A percentile compares a stretch with the other conserved stretches of the same genome.
Conservation (phyloP, 164 flowering plant species). For the Tetrastigma voinierianum region DNA sequence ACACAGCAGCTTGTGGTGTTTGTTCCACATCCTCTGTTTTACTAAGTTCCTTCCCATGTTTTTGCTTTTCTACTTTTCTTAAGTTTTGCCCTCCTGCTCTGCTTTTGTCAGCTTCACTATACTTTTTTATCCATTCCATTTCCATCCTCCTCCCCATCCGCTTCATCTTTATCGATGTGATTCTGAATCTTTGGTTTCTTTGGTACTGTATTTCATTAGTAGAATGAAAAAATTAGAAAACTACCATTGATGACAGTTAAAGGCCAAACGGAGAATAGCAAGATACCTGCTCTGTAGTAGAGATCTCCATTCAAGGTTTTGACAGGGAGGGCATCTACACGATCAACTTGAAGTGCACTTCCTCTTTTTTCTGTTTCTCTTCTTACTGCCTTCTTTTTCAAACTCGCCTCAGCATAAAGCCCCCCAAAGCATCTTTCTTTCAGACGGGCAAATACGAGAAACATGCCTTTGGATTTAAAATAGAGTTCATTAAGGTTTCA, state of each 20-base stretch:
- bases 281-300: constrained; percentile 55
- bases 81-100: constrained; percentile 71
- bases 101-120: constrained; percentile 65
- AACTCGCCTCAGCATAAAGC: constrained; percentile 59
- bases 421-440: constrained; percentile 74
- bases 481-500: too few species aligned
- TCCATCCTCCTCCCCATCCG: constrained; percentile 13
- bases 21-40: constrained; percentile 36
- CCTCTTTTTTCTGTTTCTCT: constrained; percentile 40
- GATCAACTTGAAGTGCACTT: constrained; percentile 53
- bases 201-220: constrained; percentile 30
- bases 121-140: constrained; percentile 26
- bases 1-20: constrained; percentile 63
- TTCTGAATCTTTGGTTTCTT: constrained; percentile 33
- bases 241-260: background rate
- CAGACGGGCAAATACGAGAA: constrained; percentile 64
- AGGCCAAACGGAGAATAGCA: background rate
- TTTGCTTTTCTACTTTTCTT: constrained; percentile 79
- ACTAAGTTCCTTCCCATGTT: constrained; percentile 48
- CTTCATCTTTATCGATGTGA: constrained; percentile 34
- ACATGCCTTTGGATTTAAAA: constrained; percentile 57
- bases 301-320: constrained; percentile 78
- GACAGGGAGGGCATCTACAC: constrained; percentile 84
- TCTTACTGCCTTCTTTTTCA: constrained; percentile 31
- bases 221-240: background rate